These are phyloP conservation scores for Scutellaria galericulata DNA, from an alignment of 257 asterid genomes.

Conservation along the genomic window DNA sequence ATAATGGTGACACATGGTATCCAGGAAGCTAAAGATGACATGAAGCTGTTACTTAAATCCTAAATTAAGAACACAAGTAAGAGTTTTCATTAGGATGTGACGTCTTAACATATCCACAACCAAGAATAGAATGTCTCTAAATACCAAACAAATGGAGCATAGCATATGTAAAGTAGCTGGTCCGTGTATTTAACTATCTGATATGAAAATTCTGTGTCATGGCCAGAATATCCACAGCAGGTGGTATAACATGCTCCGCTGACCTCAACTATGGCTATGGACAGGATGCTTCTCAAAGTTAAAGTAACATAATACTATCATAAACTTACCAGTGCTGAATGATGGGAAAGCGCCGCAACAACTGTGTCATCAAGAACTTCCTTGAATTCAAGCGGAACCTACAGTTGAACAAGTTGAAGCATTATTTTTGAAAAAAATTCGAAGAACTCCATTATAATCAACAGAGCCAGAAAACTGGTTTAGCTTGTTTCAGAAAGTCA, in stretches of 20 bases:
- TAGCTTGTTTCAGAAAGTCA: slow-evolving; percentile 27
- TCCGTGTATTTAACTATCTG: neutral
- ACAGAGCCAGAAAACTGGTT: slow-evolving; percentile 18
- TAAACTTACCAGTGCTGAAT: slow-evolving; percentile 74
- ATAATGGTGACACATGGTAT: slow-evolving; percentile 22
- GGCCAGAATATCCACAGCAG: slow-evolving; percentile 16
- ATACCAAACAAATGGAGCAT: slow-evolving; percentile 33
- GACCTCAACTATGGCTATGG: slow-evolving; percentile 22
- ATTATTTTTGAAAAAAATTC: slow-evolving; percentile 18
- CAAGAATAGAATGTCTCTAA: neutral
- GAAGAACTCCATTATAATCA: slow-evolving; percentile 23
- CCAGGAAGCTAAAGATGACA: slow-evolving; percentile 27
- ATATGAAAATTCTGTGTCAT: neutral
- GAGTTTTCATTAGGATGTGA: slow-evolving; percentile 26
- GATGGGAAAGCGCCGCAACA: slow-evolving; percentile 79
- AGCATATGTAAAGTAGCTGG: slow-evolving; percentile 9
- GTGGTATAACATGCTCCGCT: slow-evolving; percentile 23
- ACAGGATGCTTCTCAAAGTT: slow-evolving; percentile 20
- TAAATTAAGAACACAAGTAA: slow-evolving; percentile 29
- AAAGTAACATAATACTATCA: slow-evolving; percentile 27
- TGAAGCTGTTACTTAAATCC: slow-evolving; percentile 4
- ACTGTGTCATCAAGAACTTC: slow-evolving; percentile 91
- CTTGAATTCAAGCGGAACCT: slow-evolving; percentile 96
- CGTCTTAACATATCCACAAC: slow-evolving; percentile 6
- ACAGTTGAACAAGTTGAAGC: slow-evolving; percentile 38